Evolutionary conservation across 371 early-diverging fungal species (phyloP).

Genomic region (Rhizopus delemar): DNA sequence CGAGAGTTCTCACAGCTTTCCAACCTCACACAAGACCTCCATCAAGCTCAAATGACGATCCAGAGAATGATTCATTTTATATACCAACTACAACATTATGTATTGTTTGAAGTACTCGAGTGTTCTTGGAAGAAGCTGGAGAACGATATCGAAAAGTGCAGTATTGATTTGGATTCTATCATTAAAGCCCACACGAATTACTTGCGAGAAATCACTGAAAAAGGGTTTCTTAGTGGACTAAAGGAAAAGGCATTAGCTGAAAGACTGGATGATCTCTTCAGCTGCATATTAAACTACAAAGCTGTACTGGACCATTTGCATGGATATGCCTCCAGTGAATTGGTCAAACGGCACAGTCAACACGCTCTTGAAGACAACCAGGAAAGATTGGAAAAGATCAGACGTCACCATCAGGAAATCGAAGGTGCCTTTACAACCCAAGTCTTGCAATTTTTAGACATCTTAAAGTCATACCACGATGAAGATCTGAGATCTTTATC

Average conservation of each 20-base stretch:
- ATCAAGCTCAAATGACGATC: slow-evolving; percentile 65
- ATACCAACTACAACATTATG: slow-evolving; percentile 88
- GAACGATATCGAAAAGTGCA: slow-evolving; percentile 57
- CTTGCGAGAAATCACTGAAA: slow-evolving; percentile 59
- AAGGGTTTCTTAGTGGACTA: slow-evolving; percentile 59
- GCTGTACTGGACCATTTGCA: slow-evolving; percentile 34
- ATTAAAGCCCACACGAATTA: slow-evolving; percentile 73
- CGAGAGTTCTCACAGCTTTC: slow-evolving; percentile 52
- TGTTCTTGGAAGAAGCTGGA: slow-evolving; percentile 86
- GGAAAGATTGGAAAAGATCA: slow-evolving; percentile 34
- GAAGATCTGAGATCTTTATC: slow-evolving; percentile 69
- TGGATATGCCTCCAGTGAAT: slow-evolving; percentile 22
- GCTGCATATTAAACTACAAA: slow-evolving; percentile 41
- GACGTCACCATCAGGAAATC: slow-evolving; percentile 34
- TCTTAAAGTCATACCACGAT: slow-evolving; percentile 66
- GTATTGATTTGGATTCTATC: slow-evolving; percentile 71
- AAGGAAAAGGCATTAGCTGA: slow-evolving; percentile 35
- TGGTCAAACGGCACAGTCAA: not conserved
- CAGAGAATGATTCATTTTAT: slow-evolving; percentile 93
- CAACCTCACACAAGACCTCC: slow-evolving; percentile 55
- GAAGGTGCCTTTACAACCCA: slow-evolving; percentile 25
- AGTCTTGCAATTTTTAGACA: slow-evolving; percentile 50
- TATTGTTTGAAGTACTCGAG: slow-evolving; percentile 84
- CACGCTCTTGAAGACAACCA: slow-evolving; percentile 13
- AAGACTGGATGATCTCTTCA: slow-evolving; percentile 41